A percentile compares a stretch with the other conserved stretches of the same genome.
These are phyloP conservation scores for Aspergillus sp. DNA, from an alignment of 2,329 filamentous ascomycete genomes.

Conservation along the genomic window DNA sequence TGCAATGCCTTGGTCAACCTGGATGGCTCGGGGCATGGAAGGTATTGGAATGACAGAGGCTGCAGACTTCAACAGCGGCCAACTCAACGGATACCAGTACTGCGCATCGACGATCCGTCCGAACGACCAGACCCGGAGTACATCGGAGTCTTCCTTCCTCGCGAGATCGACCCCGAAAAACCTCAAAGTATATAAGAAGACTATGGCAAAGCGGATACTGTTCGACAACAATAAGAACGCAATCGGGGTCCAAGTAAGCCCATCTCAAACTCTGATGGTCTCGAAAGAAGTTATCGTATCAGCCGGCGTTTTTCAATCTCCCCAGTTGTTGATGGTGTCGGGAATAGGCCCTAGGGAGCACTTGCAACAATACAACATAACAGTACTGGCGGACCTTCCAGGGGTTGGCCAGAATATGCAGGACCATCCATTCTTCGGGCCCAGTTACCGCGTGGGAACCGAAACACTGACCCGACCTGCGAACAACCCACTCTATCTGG, in stretches of 20 bases:
- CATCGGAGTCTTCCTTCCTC: constrained; percentile 39
- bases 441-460: constrained; percentile 27
- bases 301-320: constrained; percentile 53
- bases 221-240: constrained; percentile 42
- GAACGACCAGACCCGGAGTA: constrained; percentile 24
- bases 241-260: constrained; percentile 41
- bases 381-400: constrained; percentile 26
- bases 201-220: constrained; percentile 45
- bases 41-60: constrained; percentile 41
- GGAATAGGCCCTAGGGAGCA: constrained; percentile 46
- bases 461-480: constrained; percentile 24
- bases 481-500: constrained; percentile 15
- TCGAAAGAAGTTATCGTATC: constrained; percentile 50
- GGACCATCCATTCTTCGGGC: constrained; percentile 34
- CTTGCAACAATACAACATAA: constrained; percentile 26
- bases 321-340: constrained; percentile 47
- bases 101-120: constrained; percentile 35
- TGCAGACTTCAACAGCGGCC: constrained; percentile 44
- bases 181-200: constrained; percentile 25
- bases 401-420: constrained; percentile 41
- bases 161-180: constrained; percentile 42
- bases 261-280: constrained; percentile 42
- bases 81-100: constrained; percentile 41
- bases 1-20: constrained; percentile 40
- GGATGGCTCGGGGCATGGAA: constrained; percentile 40